Conservation (phyloP, 495 filamentous ascomycete genomes). For the Lasiosphaeria miniovina region DNA sequence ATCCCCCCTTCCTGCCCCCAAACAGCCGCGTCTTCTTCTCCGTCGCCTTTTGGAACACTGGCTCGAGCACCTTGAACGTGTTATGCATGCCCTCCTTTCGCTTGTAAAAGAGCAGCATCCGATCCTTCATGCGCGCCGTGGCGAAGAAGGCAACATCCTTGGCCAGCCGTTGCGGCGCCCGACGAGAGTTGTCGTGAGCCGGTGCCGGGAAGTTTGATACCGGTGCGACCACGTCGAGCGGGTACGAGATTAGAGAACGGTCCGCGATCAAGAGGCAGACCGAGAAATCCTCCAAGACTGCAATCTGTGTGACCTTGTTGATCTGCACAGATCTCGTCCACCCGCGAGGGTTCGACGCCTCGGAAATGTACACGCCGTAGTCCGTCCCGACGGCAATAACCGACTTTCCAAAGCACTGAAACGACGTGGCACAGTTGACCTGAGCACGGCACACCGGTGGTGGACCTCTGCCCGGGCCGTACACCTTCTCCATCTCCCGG, state of each 20-base stretch:
- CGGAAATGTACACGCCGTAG: conserved; percentile 85
- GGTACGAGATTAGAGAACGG: conserved; percentile 88
- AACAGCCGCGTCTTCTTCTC: conserved; percentile 73
- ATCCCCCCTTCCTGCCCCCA: conserved; percentile 44
- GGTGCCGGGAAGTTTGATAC: conserved; percentile 60
- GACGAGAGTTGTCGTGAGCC: conserved; percentile 60
- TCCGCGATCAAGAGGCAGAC: conserved; percentile 88
- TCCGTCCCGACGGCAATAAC: conserved; percentile 97
- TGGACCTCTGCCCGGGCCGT: conserved; percentile 64
- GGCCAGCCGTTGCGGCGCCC: conserved; percentile 87
- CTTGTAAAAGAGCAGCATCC: conserved; percentile 92
- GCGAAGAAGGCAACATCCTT: conserved; percentile 96
- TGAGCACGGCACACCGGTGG: conserved; percentile 72
- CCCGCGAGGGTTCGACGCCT: conserved; percentile 78
- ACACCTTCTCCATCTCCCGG: conserved; percentile 76
- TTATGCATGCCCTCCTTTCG: conserved; percentile 87
- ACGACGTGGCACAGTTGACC: conserved; percentile 91
- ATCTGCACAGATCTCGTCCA: conserved; percentile 81
- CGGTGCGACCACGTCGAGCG: conserved; percentile 84
- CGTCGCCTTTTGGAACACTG: conserved; percentile 82
- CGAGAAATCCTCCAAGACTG: conserved; percentile 93
- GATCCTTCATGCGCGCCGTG: conserved; percentile 93
- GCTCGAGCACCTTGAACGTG: conserved; percentile 95
- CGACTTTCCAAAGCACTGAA: conserved; percentile 73
- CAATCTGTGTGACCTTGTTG: conserved; percentile 80